These are phyloP conservation scores for Vachellia collinsii DNA, from an alignment of 306 rosid species.

Conservation along the genomic window DNA sequence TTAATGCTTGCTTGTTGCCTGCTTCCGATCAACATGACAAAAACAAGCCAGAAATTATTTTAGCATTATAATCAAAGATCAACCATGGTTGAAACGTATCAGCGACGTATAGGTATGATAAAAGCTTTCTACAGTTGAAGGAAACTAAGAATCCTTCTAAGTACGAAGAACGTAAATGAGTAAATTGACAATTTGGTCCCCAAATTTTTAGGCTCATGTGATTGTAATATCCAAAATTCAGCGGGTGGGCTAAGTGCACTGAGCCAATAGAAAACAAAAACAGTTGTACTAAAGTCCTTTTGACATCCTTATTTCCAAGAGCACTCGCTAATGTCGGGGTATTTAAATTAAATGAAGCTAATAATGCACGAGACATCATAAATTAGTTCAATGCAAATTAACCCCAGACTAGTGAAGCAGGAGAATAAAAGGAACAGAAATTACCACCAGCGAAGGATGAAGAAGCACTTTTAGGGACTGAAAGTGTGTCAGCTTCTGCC, in stretches of 20 bases:
- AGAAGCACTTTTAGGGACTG: constrained; percentile 37
- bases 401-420: background rate
- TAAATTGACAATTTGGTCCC: background rate
- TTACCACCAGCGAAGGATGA: constrained; percentile 52
- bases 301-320: background rate
- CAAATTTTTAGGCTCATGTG: background rate
- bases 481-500: constrained; percentile 52
- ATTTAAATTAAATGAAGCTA: background rate
- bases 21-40: constrained; percentile 33
- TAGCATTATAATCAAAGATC: constrained; percentile 3
- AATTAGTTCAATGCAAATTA: background rate
- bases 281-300: background rate
- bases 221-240: background rate
- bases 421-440: constrained; percentile 1
- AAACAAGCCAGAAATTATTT: constrained; percentile 4
- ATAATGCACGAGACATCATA: background rate
- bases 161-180: background rate
- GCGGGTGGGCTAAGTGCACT: background rate
- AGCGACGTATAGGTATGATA: background rate
- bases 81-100: background rate
- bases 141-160: background rate
- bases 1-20: constrained; percentile 81
- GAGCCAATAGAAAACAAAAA: background rate
- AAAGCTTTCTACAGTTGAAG: background rate
- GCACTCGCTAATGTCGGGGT: background rate